phyloP scores from a whole-genome alignment of 371 early-diverging fungal species.

The Conidiobolus incongruus region DNA sequence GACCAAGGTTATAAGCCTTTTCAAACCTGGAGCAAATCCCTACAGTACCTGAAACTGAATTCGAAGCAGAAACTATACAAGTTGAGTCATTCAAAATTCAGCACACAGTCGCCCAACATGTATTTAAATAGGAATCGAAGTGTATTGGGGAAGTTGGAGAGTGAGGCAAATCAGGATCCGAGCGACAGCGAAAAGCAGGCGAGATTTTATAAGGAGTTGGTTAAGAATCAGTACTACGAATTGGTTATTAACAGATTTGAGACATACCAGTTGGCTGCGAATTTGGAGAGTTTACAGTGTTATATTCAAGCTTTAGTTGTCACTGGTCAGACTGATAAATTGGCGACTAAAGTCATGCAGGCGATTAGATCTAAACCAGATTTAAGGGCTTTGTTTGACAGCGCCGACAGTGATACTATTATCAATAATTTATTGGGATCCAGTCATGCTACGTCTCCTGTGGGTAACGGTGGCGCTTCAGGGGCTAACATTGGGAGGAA shows the following conservation, averaged over 20 bases:
- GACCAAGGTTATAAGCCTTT: no score
- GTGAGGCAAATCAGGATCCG: slow-evolving; percentile 37
- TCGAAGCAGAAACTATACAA: no score
- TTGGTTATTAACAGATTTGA: slow-evolving; percentile 47
- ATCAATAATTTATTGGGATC: slow-evolving; percentile 8
- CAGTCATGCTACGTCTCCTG: slow-evolving; percentile 5
- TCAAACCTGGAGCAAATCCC: no score
- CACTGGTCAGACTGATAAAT: slow-evolving; percentile 30
- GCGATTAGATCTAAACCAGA: slow-evolving; percentile 1
- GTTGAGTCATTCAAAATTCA: no score
- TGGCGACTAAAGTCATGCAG: slow-evolving; percentile 24
- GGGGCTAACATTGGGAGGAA: slow-evolving; percentile 8
- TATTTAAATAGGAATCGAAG: no score
- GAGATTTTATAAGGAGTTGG: slow-evolving; percentile 42
- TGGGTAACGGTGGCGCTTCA: slow-evolving; percentile 5
- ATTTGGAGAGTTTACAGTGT: slow-evolving; percentile 37
- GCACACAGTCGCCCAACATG: no score
- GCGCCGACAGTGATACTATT: slow-evolving; percentile 6
- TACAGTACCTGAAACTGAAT: no score
- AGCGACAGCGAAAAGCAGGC: slow-evolving; percentile 38
- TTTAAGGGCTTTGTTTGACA: slow-evolving; percentile 9
- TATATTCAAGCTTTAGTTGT: slow-evolving; percentile 46
- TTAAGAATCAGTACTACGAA: slow-evolving; percentile 29
- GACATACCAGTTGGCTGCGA: slow-evolving; percentile 28
- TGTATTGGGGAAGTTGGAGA: slow-evolving; percentile 30